Base-by-base conservation (phyloP, 352 stramenopile genomes). In the Globisporangium recalcitrans region DNA sequence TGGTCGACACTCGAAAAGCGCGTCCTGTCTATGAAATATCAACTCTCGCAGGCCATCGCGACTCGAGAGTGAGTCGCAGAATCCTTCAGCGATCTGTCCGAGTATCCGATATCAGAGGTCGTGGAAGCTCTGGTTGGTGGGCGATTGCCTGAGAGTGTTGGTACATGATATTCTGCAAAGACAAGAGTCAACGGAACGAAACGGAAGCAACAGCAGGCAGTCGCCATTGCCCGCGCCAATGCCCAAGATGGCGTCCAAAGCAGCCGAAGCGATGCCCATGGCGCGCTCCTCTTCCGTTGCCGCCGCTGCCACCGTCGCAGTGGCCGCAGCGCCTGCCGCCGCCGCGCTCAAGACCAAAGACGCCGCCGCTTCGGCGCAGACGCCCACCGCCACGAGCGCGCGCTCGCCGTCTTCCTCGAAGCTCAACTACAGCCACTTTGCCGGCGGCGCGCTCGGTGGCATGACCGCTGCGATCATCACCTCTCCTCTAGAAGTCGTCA, bases 401-500 rank as follows among this genome's bases (percentile, higher is more conserved):
- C 58, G 48, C 21, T 54, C 51, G n/a, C 27, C 27, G 10, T 38
- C n/a, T n/a, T 38, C 55, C 21, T 48, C 40, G 4, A 62, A 63
- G 48, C 49, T 68, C 62, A 68, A 73, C 19, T 86, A 88, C 60
- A 70, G 73, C 19, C 82, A 91, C 64, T 95, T 95, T 54, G 46
- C 85, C 13, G 85, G 79, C 14, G 85, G 85, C n/a, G 85, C 82
- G 8, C 42, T 95, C 21, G 85, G 85, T 31, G 85, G 85, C 52
- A 95, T 95, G 82, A 84, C 77, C 19, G 83, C 85, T 19, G 85
- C 85, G 26, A 72, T 93, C 51, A 78, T 95, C 69, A 95, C 85
- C 56, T 95, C 83, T 32, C 85, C 85, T 19, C 68, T 95, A 29
- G 85, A 95, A 58, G 80, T 95, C 2, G 83, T 95, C 51, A 92